phyloP scores from a whole-genome alignment of 768 basidiomycete genomes.

The Amanita polypyramis region DNA sequence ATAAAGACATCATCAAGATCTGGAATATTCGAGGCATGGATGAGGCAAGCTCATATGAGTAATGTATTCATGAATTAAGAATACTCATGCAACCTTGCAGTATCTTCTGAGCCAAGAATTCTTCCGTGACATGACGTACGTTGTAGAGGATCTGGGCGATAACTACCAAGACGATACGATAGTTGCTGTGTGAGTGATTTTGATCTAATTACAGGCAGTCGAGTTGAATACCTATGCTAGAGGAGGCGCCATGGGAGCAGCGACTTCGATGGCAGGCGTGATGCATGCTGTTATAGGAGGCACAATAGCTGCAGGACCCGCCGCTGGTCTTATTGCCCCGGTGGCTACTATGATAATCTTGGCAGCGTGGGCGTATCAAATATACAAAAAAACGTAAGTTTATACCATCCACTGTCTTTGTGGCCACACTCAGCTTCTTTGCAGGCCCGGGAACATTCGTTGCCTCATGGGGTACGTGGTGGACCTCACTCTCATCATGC shows the following conservation, averaged over 20 bases:
- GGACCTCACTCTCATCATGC: not conserved
- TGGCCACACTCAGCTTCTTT: not conserved
- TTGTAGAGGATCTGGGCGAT: not conserved
- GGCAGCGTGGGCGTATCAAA: not conserved
- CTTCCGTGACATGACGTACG: not conserved
- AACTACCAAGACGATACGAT: not conserved
- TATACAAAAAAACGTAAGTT: not conserved
- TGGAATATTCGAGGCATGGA: conserved; percentile 1
- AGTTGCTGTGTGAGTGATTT: not conserved
- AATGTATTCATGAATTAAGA: not conserved
- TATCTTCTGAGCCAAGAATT: not conserved
- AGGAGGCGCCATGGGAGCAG: not conserved
- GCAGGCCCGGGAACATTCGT: not conserved
- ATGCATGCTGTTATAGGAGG: not conserved
- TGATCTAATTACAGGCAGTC: not conserved
- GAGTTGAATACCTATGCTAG: not conserved
- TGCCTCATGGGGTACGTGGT: conserved; percentile 4
- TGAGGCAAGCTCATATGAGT: not conserved
- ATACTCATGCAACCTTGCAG: not conserved
- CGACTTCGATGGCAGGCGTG: not conserved
- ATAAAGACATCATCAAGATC: not conserved
- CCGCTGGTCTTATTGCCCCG: not conserved
- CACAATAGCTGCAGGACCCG: not conserved
- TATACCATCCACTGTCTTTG: too few relatives aligned
- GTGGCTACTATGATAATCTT: not conserved